These are phyloP conservation scores for Exophiala phaeomuriformis DNA, from an alignment of 2,329 filamentous ascomycete genomes.

Conservation along the genomic window DNA sequence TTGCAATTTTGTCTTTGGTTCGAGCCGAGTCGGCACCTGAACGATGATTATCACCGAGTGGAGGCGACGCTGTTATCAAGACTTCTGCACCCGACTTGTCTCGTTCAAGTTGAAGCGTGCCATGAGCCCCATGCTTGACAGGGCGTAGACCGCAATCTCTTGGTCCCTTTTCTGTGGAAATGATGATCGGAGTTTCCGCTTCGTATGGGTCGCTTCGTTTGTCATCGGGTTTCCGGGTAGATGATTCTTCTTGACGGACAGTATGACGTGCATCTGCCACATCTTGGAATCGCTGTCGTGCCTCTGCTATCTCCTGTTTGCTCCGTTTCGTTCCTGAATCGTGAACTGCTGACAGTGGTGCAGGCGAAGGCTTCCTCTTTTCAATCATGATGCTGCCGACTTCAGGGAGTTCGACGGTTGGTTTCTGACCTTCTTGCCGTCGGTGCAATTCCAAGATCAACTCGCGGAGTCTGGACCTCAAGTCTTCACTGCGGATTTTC, in stretches of 20 bases:
- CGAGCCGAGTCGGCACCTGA: background rate
- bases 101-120: background rate
- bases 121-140: background rate
- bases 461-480: conserved; percentile 22
- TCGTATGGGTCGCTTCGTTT: background rate
- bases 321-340: background rate
- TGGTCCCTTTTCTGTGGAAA: background rate
- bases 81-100: background rate
- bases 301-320: conserved; percentile 12
- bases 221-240: background rate
- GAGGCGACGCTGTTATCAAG: conserved; percentile 1
- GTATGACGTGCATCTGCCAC: background rate
- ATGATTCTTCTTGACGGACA: background rate
- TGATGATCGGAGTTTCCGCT: background rate
- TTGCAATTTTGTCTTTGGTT: background rate
- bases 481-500: conserved; percentile 17
- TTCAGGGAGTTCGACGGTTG: conserved; percentile 26
- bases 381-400: conserved; percentile 24
- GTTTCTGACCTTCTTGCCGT: conserved; percentile 28
- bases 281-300: conserved; percentile 4
- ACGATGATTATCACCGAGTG: background rate
- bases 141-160: background rate
- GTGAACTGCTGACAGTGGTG: background rate
- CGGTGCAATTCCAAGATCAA: conserved; percentile 25
- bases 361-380: background rate